Conservation (phyloP, 2,329 filamentous ascomycete genomes). For the Xylariomycetidae sp. region DNA sequence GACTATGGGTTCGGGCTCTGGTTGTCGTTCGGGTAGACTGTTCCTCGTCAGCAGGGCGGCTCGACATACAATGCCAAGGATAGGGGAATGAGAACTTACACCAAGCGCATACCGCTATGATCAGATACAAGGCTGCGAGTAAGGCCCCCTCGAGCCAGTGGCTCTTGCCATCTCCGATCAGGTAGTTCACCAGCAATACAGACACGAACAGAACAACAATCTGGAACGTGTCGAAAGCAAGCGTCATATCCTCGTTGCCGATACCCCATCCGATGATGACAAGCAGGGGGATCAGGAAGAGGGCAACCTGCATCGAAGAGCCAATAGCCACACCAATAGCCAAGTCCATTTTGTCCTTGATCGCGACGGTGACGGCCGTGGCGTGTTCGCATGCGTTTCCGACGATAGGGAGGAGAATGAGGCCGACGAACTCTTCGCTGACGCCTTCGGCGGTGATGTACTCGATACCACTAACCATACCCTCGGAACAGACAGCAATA, state of each 20-base stretch:
- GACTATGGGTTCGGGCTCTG: too few relatives aligned
- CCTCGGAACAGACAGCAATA: constrained; percentile 77
- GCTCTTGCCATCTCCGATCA: constrained; percentile 76
- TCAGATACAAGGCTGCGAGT: constrained; percentile 70
- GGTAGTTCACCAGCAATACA: constrained; percentile 78
- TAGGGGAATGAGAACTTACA: constrained; percentile 49
- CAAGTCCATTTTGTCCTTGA: constrained; percentile 81
- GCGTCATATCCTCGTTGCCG: constrained; percentile 64
- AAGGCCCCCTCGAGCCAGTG: constrained; percentile 77
- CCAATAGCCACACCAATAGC: constrained; percentile 76
- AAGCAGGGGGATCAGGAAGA: constrained; percentile 72
- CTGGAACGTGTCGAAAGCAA: constrained; percentile 86
- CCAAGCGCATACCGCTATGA: constrained; percentile 66
- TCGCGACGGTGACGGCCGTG: constrained; percentile 71
- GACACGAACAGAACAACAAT: constrained; percentile 79
- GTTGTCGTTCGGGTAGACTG: too few relatives aligned
- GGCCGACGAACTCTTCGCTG: constrained; percentile 69
- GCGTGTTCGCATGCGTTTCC: constrained; percentile 79
- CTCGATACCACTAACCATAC: constrained; percentile 69
- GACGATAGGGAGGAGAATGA: constrained; percentile 78
- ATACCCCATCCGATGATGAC: constrained; percentile 76
- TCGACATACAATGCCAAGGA: too few relatives aligned
- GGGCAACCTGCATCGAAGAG: constrained; percentile 72
- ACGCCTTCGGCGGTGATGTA: constrained; percentile 57
- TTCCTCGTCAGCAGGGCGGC: too few relatives aligned